Base-by-base conservation (phyloP, 768 basidiomycete genomes). In the Cytidiella melzeri region DNA sequence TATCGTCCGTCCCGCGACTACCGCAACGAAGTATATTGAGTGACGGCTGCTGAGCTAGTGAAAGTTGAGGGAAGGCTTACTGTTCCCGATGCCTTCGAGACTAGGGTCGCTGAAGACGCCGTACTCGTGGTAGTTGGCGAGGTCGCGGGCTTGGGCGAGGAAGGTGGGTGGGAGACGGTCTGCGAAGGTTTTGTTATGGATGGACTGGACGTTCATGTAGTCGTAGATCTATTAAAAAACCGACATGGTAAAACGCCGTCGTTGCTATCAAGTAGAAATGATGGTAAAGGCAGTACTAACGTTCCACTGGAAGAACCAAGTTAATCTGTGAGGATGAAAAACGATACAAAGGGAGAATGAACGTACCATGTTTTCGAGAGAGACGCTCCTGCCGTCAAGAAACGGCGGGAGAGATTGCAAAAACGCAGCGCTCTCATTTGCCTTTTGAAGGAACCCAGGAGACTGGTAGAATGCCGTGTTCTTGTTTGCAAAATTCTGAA, bases 1-100 rank as follows among this genome's bases (percentile, higher is more conserved):
- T 49, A 87, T 71, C 0, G 85, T 73, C 28, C 72, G 77, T 2
- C 79, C 84, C 25, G 84, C 81, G 56, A 91, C 85, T 88, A 50
- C 19, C n/a, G 7, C 11, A 11, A 26, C n/a, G 37, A 34, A 30
- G 20, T 28, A 20, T 10, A 34, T 49, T 37, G 30, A 18, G 9
- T 7, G 30, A 34, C 30, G 15, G 30, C 30, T 7, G 7, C 7
- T 34, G 30, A 34, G 30, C 30, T 34, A 7, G 15, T 34, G 7
- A n/a, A n/a, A n/a, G n/a, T n/a, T n/a, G n/a, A n/a, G n/a, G n/a
- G n/a, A n/a, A n/a, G 28, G 21, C 57, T 34, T 19, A 68, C 67
- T 60, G 50, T 70, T 69, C 15, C 70, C 68, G 39, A 73, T 67
- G 10, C 68, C 62, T 28, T 42, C 42, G 10, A 55, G 61, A 15